A percentile compares a stretch with the other conserved stretches of the same genome.
These are phyloP conservation scores for Cinnamomum micranthum DNA, from an alignment of 164 flowering plant genomes.

Conservation along the genomic window DNA sequence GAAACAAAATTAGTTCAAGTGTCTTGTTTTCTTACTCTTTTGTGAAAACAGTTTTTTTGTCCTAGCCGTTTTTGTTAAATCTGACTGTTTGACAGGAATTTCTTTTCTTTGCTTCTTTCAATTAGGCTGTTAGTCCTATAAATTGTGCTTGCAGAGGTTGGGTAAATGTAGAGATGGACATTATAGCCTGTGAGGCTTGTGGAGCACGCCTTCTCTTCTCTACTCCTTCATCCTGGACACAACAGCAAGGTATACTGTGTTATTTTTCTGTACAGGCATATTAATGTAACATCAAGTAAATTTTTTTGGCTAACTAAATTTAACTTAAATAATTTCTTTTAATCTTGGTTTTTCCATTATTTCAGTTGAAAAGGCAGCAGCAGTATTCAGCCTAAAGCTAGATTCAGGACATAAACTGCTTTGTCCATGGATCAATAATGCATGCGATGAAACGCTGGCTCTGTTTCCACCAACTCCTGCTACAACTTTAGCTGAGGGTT, in stretches of 20 bases:
- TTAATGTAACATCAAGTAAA: not conserved
- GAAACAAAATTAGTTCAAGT: not conserved
- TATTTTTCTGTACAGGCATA: not conserved
- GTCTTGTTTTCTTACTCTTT: slow-evolving; percentile 5
- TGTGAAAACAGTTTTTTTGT: not conserved
- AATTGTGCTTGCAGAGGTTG: slow-evolving; percentile 98
- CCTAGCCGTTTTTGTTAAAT: not conserved
- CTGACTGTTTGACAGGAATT: not conserved
- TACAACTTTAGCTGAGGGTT: slow-evolving; percentile 57
- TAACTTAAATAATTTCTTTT: not conserved
- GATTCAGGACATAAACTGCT: slow-evolving; percentile 78
- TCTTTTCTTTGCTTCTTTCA: slow-evolving; percentile 4
- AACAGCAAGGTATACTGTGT: slow-evolving; percentile 62
- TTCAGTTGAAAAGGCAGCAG: slow-evolving; percentile 91
- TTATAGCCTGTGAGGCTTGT: slow-evolving; percentile 84
- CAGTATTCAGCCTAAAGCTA: slow-evolving; percentile 89
- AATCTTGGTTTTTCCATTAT: not conserved
- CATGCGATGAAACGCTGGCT: slow-evolving; percentile 73
- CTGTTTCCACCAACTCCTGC: slow-evolving; percentile 67
- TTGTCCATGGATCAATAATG: slow-evolving; percentile 91
- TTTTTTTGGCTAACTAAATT: not conserved
- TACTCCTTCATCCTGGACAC: slow-evolving; percentile 78
- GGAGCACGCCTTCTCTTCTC: slow-evolving; percentile 87
- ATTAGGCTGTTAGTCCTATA: slow-evolving; percentile 74
- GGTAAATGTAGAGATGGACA: slow-evolving; percentile 85